Evolutionary conservation across 257 asterid species (phyloP).

Genomic region (Linderniella brevidens): DNA sequence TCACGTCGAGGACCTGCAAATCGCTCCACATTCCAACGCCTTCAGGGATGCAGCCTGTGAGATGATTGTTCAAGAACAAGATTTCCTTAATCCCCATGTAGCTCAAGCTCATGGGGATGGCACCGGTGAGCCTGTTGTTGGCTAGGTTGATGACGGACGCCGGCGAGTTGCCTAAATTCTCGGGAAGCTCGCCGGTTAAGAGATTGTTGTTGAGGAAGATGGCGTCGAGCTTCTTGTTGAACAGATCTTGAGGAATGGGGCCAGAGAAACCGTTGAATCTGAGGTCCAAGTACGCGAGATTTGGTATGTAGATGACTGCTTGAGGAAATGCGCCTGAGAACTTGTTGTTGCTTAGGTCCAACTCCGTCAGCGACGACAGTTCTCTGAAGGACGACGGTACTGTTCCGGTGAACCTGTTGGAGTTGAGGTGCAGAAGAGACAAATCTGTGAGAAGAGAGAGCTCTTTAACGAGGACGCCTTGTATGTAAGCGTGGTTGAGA

Average conservation of each 20-base stretch:
- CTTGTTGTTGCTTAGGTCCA: slow-evolving; percentile 77
- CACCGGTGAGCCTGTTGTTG: slow-evolving; percentile 46
- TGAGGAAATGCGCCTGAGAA: slow-evolving; percentile 59
- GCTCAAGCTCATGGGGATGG: slow-evolving; percentile 55
- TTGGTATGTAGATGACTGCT: slow-evolving; percentile 30
- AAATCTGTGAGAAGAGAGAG: slow-evolving; percentile 37
- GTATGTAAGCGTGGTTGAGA: slow-evolving; percentile 65
- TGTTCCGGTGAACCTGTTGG: slow-evolving; percentile 50
- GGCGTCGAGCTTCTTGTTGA: slow-evolving; percentile 59
- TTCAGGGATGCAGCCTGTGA: slow-evolving; percentile 83
- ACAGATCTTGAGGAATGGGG: slow-evolving; percentile 45
- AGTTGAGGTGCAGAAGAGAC: slow-evolving; percentile 54
- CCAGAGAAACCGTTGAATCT: slow-evolving; percentile 62
- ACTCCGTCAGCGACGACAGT: slow-evolving; percentile 27
- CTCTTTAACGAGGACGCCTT: slow-evolving; percentile 41
- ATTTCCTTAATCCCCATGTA: slow-evolving; percentile 64
- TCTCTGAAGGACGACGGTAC: slow-evolving; percentile 36
- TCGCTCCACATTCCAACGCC: slow-evolving; percentile 75
- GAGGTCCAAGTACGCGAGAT: slow-evolving; percentile 55
- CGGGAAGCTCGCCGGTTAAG: slow-evolving; percentile 46
- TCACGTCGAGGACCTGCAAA: slow-evolving; percentile 63
- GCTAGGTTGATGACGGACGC: slow-evolving; percentile 80
- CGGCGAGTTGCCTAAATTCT: slow-evolving; percentile 64
- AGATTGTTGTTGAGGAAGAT: slow-evolving; percentile 61
- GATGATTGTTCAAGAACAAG: slow-evolving; percentile 51